Evolutionary conservation across 108 stramenopile genomes (phyloP).

Genomic region (Nitzschia palea): DNA sequence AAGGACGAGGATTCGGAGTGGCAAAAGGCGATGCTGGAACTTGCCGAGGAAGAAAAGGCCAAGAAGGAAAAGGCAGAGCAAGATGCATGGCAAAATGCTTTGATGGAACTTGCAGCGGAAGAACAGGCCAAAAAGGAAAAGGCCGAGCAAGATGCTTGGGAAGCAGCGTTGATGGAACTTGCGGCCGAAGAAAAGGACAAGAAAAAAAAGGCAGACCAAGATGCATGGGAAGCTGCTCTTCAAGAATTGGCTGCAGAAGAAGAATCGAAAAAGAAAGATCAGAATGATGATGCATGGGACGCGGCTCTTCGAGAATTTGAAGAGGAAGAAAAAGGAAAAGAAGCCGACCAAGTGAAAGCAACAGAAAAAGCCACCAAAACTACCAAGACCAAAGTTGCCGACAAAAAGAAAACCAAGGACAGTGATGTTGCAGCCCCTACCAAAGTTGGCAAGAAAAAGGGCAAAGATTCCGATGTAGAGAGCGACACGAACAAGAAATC

Average conservation of each 20-base stretch:
- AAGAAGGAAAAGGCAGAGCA: background rate
- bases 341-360: background rate
- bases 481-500: background rate
- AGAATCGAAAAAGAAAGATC: slow-evolving; percentile 1
- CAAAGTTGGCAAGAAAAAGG: slow-evolving; percentile 20
- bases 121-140: background rate
- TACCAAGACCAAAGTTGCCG: background rate
- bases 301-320: slow-evolving; percentile 11
- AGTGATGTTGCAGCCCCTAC: too few relatives aligned
- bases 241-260: slow-evolving; percentile 6
- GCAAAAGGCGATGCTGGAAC: background rate
- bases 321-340: background rate
- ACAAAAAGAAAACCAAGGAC: slow-evolving; percentile 11
- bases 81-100: background rate
- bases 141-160: slow-evolving; percentile 9
- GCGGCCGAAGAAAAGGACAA: slow-evolving; percentile 16
- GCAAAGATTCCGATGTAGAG: background rate
- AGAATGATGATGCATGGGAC: slow-evolving; percentile 9
- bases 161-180: slow-evolving; percentile 15
- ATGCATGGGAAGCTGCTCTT: slow-evolving; percentile 14
- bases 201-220: slow-evolving; percentile 10
- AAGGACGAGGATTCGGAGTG: background rate
- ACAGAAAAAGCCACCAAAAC: background rate
- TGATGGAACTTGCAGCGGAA: background rate
- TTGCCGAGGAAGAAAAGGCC: background rate